These are phyloP conservation scores for Neofusicoccum kwambonambiense DNA, from an alignment of 2,329 filamentous ascomycete species.

Conservation along the genomic window DNA sequence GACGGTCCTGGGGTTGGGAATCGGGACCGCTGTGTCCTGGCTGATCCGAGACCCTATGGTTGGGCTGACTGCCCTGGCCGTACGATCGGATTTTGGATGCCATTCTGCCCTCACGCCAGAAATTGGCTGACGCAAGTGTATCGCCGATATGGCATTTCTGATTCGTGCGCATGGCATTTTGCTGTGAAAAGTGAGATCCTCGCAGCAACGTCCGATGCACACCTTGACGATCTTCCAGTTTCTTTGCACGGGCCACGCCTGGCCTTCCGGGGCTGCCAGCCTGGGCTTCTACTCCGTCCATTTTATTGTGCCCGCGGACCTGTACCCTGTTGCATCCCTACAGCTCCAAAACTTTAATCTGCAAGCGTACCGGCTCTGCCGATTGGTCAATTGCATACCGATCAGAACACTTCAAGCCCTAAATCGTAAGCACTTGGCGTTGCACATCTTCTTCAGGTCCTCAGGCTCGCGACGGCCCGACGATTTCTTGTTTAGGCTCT, in stretches of 20 bases:
- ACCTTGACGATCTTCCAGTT: conserved; percentile 9
- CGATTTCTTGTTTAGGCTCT: no score
- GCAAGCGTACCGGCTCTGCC: not conserved
- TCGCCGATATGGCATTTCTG: conserved; percentile 16
- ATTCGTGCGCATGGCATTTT: conserved; percentile 11
- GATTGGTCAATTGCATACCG: not conserved
- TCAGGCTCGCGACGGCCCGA: not conserved
- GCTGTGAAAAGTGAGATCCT: conserved; percentile 17
- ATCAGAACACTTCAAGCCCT: not conserved
- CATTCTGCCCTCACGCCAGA: conserved; percentile 5
- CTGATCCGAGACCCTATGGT: not conserved
- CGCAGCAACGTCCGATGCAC: conserved; percentile 14
- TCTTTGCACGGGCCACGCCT: not conserved
- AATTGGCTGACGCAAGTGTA: not conserved
- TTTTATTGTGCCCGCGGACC: not conserved
- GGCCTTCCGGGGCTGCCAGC: not conserved
- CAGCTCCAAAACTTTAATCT: not conserved
- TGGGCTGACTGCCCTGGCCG: not conserved
- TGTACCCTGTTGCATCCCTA: not conserved
- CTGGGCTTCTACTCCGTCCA: not conserved
- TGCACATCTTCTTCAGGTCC: not conserved
- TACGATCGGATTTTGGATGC: not conserved
- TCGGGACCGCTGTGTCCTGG: not conserved
- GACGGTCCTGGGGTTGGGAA: not conserved
- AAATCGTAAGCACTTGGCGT: not conserved